Evolutionary conservation across 108 stramenopile genomes (phyloP).

Genomic region (Mediolabrus comicus): DNA sequence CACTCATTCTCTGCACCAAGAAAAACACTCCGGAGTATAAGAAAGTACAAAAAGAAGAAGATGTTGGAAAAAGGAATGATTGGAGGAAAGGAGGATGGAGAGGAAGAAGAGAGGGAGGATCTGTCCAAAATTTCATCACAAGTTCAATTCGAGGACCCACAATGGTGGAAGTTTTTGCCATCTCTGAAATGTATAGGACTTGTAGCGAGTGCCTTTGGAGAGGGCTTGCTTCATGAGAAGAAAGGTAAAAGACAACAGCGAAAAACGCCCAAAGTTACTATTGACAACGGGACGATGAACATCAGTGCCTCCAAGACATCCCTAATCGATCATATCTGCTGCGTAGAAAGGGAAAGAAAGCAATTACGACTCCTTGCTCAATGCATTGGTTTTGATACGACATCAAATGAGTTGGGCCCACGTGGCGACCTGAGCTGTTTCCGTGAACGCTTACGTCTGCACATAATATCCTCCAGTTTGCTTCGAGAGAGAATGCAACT

Average conservation of each 20-base stretch:
- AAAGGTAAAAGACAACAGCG: conserved; percentile 20
- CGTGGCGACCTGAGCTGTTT: conserved; percentile 67
- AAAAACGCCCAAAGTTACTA: background rate
- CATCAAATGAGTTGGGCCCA: conserved; percentile 42
- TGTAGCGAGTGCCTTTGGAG: conserved; percentile 64
- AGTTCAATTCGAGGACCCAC: conserved; percentile 90
- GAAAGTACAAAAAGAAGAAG: conserved; percentile 21
- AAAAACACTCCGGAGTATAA: conserved; percentile 20
- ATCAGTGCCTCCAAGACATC: conserved; percentile 11
- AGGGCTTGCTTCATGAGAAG: conserved; percentile 2
- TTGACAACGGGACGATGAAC: conserved; percentile 5
- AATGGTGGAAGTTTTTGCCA: conserved; percentile 87
- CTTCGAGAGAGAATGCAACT: conserved; percentile 61
- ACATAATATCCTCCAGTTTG: conserved; percentile 54
- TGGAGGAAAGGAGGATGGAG: background rate
- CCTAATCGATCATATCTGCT: conserved; percentile 43
- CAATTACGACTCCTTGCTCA: conserved; percentile 61
- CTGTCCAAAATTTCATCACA: conserved; percentile 24
- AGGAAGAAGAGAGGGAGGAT: conserved; percentile 11
- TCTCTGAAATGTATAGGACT: conserved; percentile 88
- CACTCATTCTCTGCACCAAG: conserved; percentile 33
- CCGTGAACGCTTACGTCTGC: conserved; percentile 53
- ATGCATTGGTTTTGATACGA: conserved; percentile 77
- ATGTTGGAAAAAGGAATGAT: background rate
- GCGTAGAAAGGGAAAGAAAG: conserved; percentile 57